Conservation (phyloP, 192 early-diverging fungal genomes). For the Coemansia asiatica region DNA sequence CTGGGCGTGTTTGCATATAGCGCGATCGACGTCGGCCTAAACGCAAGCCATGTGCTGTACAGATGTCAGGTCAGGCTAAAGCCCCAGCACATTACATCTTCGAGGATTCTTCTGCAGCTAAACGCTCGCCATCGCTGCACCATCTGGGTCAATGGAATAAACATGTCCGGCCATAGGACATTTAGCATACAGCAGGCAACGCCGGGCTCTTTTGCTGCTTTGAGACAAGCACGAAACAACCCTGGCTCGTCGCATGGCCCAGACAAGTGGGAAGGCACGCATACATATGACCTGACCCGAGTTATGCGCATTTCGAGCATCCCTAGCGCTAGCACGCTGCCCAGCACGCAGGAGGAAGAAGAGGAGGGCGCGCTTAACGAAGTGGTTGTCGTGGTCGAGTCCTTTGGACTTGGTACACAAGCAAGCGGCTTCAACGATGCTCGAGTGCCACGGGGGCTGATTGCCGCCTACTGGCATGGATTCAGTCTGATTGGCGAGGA, state of each 20-base stretch:
- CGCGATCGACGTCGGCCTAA: slow-evolving; percentile 62
- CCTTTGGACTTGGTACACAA: slow-evolving; percentile 71
- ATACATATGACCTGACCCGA: slow-evolving; percentile 60
- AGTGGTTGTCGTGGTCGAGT: slow-evolving; percentile 72
- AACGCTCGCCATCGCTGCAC: slow-evolving; percentile 74
- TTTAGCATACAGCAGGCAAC: slow-evolving; percentile 60
- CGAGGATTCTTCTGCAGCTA: slow-evolving; percentile 57
- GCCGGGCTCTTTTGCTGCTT: slow-evolving; percentile 21
- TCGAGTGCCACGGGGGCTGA: slow-evolving; percentile 71
- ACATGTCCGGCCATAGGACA: slow-evolving; percentile 78
- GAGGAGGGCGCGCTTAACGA: slow-evolving; percentile 62
- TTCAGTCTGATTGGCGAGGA: slow-evolving; percentile 52
- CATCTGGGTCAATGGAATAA: slow-evolving; percentile 67
- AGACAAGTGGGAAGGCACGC: slow-evolving; percentile 62
- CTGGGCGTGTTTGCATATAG: slow-evolving; percentile 54
- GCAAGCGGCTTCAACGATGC: slow-evolving; percentile 74
- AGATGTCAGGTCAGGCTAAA: slow-evolving; percentile 55
- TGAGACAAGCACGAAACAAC: slow-evolving; percentile 21
- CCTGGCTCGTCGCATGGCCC: slow-evolving; percentile 55
- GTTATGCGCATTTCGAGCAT: slow-evolving; percentile 36
- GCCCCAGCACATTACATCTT: slow-evolving; percentile 26
- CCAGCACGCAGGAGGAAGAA: slow-evolving; percentile 11
- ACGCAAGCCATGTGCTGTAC: slow-evolving; percentile 67
- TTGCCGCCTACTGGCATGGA: slow-evolving; percentile 64
- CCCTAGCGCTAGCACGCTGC: not conserved